phyloP scores from a whole-genome alignment of 768 basidiomycete species.

The Trametes punicea region DNA sequence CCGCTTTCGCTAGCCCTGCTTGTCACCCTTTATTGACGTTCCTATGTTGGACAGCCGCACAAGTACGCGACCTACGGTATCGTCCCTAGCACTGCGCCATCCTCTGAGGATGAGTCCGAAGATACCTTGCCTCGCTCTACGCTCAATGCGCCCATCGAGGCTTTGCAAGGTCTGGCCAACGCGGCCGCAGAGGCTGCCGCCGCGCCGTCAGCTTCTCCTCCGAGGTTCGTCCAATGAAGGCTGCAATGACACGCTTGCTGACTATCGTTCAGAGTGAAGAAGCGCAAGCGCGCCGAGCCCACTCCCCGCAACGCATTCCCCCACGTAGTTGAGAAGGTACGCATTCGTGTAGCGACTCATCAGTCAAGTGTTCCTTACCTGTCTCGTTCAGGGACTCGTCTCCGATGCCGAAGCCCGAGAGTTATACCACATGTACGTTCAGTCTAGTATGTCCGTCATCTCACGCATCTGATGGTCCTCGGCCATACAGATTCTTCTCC shows the following conservation, averaged over 20 bases:
- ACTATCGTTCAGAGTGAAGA: conserved; percentile 58
- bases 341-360: not conserved
- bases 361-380: not conserved
- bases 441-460: conserved; percentile 11
- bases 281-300: conserved; percentile 80
- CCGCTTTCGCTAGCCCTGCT: conserved; percentile 5
- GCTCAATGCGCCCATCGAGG: conserved; percentile 90
- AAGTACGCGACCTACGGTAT: conserved; percentile 92
- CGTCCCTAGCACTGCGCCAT: conserved; percentile 75
- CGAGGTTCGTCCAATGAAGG: conserved; percentile 42
- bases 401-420: conserved; percentile 83
- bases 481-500: conserved; percentile 62
- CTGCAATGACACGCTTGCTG: not conserved
- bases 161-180: conserved; percentile 89
- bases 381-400: conserved; percentile 70
- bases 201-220: conserved; percentile 60
- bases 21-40: conserved; percentile 21
- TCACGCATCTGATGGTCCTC: not conserved
- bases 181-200: conserved; percentile 93
- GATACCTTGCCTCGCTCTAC: conserved; percentile 81
- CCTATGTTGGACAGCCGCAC: conserved; percentile 55
- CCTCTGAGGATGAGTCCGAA: conserved; percentile 90
- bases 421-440: conserved; percentile 72
- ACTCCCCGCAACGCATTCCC: conserved; percentile 84
- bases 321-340: conserved; percentile 83